phyloP scores from a whole-genome alignment of 805 yeast species.

The Cyberlindnera americana region DNA sequence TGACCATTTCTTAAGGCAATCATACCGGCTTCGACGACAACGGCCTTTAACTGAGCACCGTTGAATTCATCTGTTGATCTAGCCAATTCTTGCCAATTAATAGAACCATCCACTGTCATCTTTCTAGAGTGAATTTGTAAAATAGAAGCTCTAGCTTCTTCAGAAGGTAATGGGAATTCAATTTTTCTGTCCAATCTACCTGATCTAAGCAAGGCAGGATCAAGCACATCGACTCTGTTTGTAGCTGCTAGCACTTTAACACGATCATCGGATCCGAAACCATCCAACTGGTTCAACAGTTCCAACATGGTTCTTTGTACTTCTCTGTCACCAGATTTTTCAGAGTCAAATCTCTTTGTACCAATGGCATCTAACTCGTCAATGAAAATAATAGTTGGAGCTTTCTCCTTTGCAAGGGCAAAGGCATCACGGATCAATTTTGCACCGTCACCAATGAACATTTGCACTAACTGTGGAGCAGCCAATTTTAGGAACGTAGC shows the following conservation, averaged over 20 bases:
- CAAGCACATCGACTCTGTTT: conserved; percentile 94
- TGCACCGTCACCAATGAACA: conserved; percentile 99
- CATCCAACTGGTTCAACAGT: conserved; percentile 93
- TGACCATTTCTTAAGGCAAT: conserved; percentile 96
- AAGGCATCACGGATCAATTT: conserved; percentile 96
- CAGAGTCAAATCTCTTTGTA: conserved; percentile 95
- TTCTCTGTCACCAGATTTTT: conserved; percentile 96
- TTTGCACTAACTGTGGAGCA: conserved; percentile 97
- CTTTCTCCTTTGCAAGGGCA: conserved; percentile 95
- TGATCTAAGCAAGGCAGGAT: conserved; percentile 96
- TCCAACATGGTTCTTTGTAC: conserved; percentile 99
- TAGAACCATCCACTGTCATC: conserved; percentile 86
- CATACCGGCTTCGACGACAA: conserved; percentile 99
- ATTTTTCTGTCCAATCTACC: conserved; percentile 98
- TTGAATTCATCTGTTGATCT: conserved; percentile 97
- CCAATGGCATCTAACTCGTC: conserved; percentile 99
- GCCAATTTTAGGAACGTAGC: conserved; percentile 96
- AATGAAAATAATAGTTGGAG: conserved; percentile 95
- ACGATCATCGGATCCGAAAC: conserved; percentile 95
- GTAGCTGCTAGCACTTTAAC: conserved; percentile 98
- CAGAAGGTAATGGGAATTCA: conserved; percentile 96
- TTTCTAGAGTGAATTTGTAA: conserved; percentile 96
- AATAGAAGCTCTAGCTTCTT: conserved; percentile 96
- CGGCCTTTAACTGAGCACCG: conserved; percentile 98
- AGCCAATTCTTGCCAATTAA: conserved; percentile 98